Base-by-base conservation (phyloP, 352 stramenopile species). In the Globisporangium megalacanthum region DNA sequence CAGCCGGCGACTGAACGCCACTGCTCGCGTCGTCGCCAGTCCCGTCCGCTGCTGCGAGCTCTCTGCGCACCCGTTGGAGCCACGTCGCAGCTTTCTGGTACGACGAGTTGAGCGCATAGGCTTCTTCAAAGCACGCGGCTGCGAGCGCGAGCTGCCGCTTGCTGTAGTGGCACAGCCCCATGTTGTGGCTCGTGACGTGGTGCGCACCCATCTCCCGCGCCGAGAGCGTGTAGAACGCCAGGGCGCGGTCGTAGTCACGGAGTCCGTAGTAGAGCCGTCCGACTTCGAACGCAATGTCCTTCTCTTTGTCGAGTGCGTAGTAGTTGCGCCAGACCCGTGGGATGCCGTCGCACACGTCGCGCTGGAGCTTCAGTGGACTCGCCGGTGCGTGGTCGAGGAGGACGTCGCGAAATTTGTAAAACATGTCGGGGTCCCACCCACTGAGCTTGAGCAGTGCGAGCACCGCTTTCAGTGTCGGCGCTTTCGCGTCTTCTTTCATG, bases 181-280 rank as follows among this genome's bases (percentile, higher is more conserved):
- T 97, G 69, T 98, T 98, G 72, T 98, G 94, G 63, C 83, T 97
- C 35, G 94, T 98, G 35, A 98, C 89, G 64, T 98, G 90, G 68
- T 98, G 94, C 54, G 97, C 93, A 47, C 94, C 94, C 72, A 96
- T 94, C 66, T 94, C 77, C 15, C 86, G 74, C 13, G 68, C 75
- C 20, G 89, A 97, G 11, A 89, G 64, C 29, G 75, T 77, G 68
- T 98, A 98, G 61, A 90, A 97, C 3, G 73, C 69, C 10, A 98
- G 62, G 6, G 94, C 94, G n/a, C 79, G 75, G 54, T 92, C 75
- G 65, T 97, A 98, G 46, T 97, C 83, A 50, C 95, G 73, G 22
- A 98, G 80, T 5, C 88, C 92, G 60, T 98, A 98, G 62, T 94
- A 98, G 11, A 98, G 79, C 0, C 89, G 77, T 2, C 88, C 89